Evolutionary conservation across 345 rosid species (phyloP).

Genomic region (Pistacia atlantica): DNA sequence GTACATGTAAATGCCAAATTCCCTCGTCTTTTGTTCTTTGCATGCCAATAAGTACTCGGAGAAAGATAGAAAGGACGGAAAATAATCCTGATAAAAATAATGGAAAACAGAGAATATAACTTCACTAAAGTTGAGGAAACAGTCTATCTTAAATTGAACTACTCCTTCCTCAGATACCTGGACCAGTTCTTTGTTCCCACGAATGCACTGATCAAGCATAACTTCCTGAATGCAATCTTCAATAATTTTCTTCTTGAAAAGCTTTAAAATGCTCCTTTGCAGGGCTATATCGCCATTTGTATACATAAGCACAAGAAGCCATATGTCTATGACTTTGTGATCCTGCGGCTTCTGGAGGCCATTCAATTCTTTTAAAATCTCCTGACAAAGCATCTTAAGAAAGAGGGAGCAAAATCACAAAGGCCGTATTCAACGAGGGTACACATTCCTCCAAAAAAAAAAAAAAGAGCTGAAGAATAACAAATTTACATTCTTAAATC

Average conservation of each 20-base stretch:
- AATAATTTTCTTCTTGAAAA: constrained; percentile 72
- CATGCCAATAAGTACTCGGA: constrained; percentile 69
- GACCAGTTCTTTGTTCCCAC: constrained; percentile 65
- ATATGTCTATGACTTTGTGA: constrained; percentile 76
- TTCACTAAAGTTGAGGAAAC: constrained; percentile 10
- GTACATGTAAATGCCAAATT: constrained; percentile 61
- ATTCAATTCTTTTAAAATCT: constrained; percentile 69
- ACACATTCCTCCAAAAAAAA: constrained; percentile 11
- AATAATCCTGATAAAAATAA: constrained; percentile 55
- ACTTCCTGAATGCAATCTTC: constrained; percentile 61
- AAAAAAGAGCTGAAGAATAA: background rate
- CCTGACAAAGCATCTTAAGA: constrained; percentile 70
- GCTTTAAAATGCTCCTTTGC: constrained; percentile 57
- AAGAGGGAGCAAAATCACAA: constrained; percentile 12
- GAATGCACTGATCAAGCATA: constrained; percentile 72
- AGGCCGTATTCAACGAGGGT: constrained; percentile 3
- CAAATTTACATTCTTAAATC: constrained; percentile 70
- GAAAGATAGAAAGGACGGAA: constrained; percentile 68
- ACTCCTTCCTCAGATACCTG: constrained; percentile 41
- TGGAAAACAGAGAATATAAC: constrained; percentile 8
- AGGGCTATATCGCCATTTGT: constrained; percentile 56
- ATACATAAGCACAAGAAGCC: constrained; percentile 74
- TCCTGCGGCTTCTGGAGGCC: constrained; percentile 67
- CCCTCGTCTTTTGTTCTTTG: constrained; percentile 81
- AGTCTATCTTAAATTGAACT: background rate